Evolutionary conservation across 2,329 filamentous ascomycete genomes (phyloP).

Genomic region (Xenoacremonium recifei): DNA sequence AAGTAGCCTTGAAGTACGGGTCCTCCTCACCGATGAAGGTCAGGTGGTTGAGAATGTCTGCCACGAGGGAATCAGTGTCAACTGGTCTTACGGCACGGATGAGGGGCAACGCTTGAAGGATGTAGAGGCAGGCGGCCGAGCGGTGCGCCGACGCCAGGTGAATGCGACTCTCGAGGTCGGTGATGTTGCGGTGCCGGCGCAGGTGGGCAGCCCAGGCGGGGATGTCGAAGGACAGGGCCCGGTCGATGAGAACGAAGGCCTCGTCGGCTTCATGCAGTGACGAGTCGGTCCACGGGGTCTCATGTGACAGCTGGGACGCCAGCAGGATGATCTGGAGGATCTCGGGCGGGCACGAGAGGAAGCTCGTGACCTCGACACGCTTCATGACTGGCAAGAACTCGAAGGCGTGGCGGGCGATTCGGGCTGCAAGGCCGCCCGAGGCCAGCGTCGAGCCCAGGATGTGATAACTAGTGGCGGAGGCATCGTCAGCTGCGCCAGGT

Average conservation of each 20-base stretch:
- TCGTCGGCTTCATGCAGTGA: constrained; percentile 33
- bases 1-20: constrained; percentile 57
- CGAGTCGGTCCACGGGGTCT: constrained; percentile 31
- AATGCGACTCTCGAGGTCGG: constrained; percentile 41
- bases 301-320: constrained; percentile 43
- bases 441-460: constrained; percentile 39
- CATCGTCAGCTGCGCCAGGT: no score
- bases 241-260: constrained; percentile 38
- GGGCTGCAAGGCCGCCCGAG: constrained; percentile 35
- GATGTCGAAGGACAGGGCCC: constrained; percentile 42
- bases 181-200: constrained; percentile 31
- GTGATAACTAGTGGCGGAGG: constrained; percentile 34
- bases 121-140: constrained; percentile 46
- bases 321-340: constrained; percentile 45
- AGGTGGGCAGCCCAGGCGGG: constrained; percentile 41
- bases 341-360: constrained; percentile 41
- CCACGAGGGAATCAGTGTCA: constrained; percentile 44
- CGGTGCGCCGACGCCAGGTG: constrained; percentile 46
- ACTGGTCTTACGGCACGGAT: constrained; percentile 35
- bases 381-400: constrained; percentile 39
- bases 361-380: constrained; percentile 41
- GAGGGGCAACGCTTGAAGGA: constrained; percentile 42
- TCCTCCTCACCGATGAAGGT: constrained; percentile 46
- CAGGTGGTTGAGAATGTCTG: constrained; percentile 51
- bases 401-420: constrained; percentile 38